Base-by-base conservation (phyloP, 2,329 filamentous ascomycete genomes). In the Arthrinium phaeospermum region DNA sequence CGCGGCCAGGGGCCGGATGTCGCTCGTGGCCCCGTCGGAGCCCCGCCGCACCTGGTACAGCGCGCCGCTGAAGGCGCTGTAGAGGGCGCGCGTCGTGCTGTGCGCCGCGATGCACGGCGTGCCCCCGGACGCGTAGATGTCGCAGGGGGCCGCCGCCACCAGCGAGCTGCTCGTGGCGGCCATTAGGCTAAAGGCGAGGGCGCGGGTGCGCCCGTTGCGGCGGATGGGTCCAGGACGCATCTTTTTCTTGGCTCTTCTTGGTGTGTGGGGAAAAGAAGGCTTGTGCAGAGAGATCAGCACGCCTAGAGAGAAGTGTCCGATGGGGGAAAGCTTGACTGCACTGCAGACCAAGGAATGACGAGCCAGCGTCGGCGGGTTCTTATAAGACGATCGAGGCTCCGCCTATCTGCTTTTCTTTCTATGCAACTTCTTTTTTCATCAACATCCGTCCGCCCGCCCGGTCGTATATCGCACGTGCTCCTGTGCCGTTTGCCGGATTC, bases 81-180 rank as follows among this genome's bases (percentile, higher is more conserved):
- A 92, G 8, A 92, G 79, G 22, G 90, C 89, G 4, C 90, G 87
- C 72, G 90, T 92, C n/a, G 89, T 91, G 78, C 88, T 88, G 78
- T 92, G 90, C 0, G 90, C 90, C 0, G 90, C 90, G 14, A 92
- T 81, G 75, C 90, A 92, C n/a, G 90, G 88, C 0, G 89, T 91
- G 69, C 85, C 85, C 0, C 88, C 90, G 0, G 85, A 83, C 1
- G 85, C 78, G 80, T 91, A 92, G 73, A 92, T 85, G 74, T 92
- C 90, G 75, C 90, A 92, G 12, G 90, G 90, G 16, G 84, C 89
- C 51, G 89, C 88, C 24, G 82, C 77, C 53, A 83, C 86, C 44
- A 89, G 77, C 10, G 83, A 81, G 14, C 37, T n/a, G 24, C 64
- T 41, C 41, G 67, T 45, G 67, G 67, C 44, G 3, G 24, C 41